Evolutionary conservation across 2,329 filamentous ascomycete species (phyloP), one percentile per base, ranked within the genome.

Genomic region (Decorospora gaudefroyi): DNA sequence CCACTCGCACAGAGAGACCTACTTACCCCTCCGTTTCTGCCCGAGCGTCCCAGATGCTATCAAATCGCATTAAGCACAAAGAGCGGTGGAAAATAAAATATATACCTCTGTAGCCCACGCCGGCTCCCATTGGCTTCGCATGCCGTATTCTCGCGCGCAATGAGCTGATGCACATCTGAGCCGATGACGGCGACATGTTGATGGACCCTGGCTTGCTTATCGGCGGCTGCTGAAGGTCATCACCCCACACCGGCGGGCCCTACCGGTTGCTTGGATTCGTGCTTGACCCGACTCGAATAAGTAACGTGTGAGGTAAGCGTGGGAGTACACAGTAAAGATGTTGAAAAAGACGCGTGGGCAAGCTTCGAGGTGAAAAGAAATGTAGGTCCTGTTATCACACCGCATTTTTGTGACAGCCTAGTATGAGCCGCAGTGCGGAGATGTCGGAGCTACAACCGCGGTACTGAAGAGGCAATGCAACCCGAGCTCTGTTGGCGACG

Each of bases 161-260:
- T 37, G 51, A 42, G 45, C 38, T 42, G 45, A 54, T 45, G 43
- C 46, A 51, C 33, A 53, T 53, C 44, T 55, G 46, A 51, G 61
- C 64, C 62, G 65, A 68, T 65, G 63, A 63, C 59, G 58, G 61
- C 61, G 57, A 62, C 65, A 69, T 65, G 34, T 42, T 50, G 31
- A 37, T 44, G 46, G 53, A 57, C 53, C 53, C 55, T 49, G 41
- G 48, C 34, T 42, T 46, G 51, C 59, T 65, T 60, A 61, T 64
- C 60, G 51, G 45, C 53, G 51, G 46, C 45, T 44, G 48, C 37
- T 42, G 9, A 8, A 46, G 40, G 46, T 35, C 39, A 42, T 37
- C 41, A 59, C 51, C 57, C 61, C 57, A 57, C 62, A 49, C 49
- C 43, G 19, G 44, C 55, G 50, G 48, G 46, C 46, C 42, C 49